phyloP scores from a whole-genome alignment of 2,329 filamentous ascomycete species.

The Fusarium buxicola region DNA sequence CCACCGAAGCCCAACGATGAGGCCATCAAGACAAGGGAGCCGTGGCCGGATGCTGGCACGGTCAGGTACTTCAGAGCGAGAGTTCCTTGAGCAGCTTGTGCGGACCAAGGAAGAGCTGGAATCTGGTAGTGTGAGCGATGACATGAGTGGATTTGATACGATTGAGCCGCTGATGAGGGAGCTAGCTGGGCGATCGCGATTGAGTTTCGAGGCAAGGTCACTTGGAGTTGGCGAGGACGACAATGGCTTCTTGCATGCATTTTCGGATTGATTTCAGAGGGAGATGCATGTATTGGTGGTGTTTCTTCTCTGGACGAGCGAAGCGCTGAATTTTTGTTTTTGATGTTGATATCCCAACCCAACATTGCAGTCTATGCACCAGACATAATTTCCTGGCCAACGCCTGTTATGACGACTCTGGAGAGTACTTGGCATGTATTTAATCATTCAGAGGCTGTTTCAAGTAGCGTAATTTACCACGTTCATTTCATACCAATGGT shows the following conservation, averaged over 20 bases:
- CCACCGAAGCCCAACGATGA: conserved; percentile 18
- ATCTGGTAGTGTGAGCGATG: conserved; percentile 44
- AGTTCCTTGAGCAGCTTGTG: conserved; percentile 48
- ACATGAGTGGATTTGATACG: conserved; percentile 52
- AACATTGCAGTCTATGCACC: conserved; percentile 36
- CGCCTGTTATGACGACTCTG: conserved; percentile 34
- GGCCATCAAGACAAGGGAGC: conserved; percentile 24
- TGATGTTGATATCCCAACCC: conserved; percentile 11
- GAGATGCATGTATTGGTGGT: background rate
- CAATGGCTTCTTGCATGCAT: conserved; percentile 30
- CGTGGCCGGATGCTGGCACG: conserved; percentile 40
- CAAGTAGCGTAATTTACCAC: background rate
- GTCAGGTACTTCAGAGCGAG: conserved; percentile 45
- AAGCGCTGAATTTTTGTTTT: conserved; percentile 29
- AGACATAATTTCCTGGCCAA: conserved; percentile 38
- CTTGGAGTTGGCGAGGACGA: conserved; percentile 39
- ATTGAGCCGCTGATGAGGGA: conserved; percentile 61
- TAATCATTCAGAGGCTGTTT: background rate
- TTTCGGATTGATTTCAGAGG: conserved; percentile 29
- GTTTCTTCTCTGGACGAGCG: conserved; percentile 19
- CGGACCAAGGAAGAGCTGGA: conserved; percentile 42
- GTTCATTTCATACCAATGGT: background rate
- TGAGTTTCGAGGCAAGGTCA: conserved; percentile 44
- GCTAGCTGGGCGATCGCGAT: conserved; percentile 50
- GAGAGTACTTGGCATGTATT: conserved; percentile 17